Conservation (phyloP, 306 rosid genomes). For the Delonix regia region DNA sequence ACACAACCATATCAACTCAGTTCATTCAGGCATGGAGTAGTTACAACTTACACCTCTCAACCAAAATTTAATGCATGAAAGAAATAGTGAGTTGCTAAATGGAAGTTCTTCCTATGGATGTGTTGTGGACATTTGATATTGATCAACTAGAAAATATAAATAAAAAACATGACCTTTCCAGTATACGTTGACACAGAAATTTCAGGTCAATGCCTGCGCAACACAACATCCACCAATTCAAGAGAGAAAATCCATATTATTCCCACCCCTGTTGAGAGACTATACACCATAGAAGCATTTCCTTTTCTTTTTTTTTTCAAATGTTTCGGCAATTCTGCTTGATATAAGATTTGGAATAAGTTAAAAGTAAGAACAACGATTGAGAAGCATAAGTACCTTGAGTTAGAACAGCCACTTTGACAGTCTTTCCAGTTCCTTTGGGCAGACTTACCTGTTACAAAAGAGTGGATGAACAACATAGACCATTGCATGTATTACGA, state of each 20-base stretch:
- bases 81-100: background rate
- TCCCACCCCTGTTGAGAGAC: conserved; percentile 10
- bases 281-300: conserved; percentile 15
- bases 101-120: background rate
- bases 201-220: background rate
- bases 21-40: background rate
- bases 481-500: conserved; percentile 4
- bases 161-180: conserved; percentile 10
- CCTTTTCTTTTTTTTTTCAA: conserved; percentile 11
- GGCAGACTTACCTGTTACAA: conserved; percentile 83
- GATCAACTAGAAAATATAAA: background rate
- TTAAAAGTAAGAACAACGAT: conserved; percentile 16
- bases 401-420: conserved; percentile 95
- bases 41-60: background rate
- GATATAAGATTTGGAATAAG: conserved; percentile 6
- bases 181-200: conserved; percentile 10
- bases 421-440: conserved; percentile 93
- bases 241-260: conserved; percentile 1
- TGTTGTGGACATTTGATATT: conserved; percentile 3
- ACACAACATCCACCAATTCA: background rate
- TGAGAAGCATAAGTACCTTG: conserved; percentile 66
- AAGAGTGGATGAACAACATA: conserved; percentile 13
- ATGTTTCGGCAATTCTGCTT: conserved; percentile 4
- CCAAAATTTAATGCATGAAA: conserved; percentile 4
- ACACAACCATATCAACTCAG: conserved; percentile 11